Base-by-base conservation (phyloP, 2,329 filamentous ascomycete genomes). In the Colletotrichum siamense region DNA sequence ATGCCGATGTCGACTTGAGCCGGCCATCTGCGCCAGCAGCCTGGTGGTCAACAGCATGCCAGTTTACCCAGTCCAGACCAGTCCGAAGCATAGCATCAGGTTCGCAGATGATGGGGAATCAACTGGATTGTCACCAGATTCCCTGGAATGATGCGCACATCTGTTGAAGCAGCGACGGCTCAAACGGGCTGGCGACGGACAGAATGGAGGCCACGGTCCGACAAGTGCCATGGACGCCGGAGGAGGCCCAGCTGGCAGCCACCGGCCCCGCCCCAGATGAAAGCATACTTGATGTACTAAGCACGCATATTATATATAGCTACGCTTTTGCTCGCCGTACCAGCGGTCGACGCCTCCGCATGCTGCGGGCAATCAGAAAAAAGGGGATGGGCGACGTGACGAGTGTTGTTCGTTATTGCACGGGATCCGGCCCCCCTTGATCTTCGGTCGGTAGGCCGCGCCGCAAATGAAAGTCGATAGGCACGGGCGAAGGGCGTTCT, bases 201-300 rank as follows among this genome's bases (percentile, higher is more conserved):
- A 65, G 34, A 39, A 64, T 65, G 32, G 59, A 55, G 69, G 61
- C 74, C 64, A 30, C 34, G 52, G 63, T 62, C 52, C 68, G 52
- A 61, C 59, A 6, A 32, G 44, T 49, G 55, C 26, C 55, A 55
- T 44, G 10, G 57, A 8, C 57, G 32, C 39, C 64, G 39, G 59
- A 30, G 44, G 52, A 69, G 59, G 64, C 24, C 32, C 62, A 72
- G 68, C 36, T 67, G 68, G 71, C 61, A 71, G 67, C 72, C 67
- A 75, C 28, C 61, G 72, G 36, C 36, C 36, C 57, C 39, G 36
- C 63, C 26, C 63, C 18, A 57, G 39, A 55, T 15, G 63, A 57
- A 73, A 67, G 70, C 39, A 26, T 39, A 44, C 13, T 12, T 16
- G 39, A 26, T 67, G 34, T 44, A 36, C 64, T 34, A 28, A 69